These are phyloP conservation scores for Paramecium tetraurelia DNA, from an alignment of 73 alveolate species.

Conservation along the genomic window DNA sequence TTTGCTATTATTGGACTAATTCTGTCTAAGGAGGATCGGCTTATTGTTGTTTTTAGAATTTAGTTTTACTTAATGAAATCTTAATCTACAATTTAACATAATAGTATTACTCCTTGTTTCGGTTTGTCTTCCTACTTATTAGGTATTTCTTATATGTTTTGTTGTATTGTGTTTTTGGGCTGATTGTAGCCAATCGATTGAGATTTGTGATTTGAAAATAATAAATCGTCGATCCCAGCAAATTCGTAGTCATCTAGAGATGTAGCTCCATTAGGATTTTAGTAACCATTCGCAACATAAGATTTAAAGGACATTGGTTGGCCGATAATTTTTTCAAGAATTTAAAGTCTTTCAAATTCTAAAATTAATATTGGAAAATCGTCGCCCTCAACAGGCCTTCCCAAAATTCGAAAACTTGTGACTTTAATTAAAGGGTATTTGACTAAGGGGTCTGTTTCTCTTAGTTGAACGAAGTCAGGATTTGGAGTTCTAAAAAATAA, in stretches of 20 bases:
- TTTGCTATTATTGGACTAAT: neutral
- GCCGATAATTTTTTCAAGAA: neutral
- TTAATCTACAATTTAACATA: neutral
- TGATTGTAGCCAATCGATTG: neutral
- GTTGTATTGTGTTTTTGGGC: neutral
- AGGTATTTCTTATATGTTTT: neutral
- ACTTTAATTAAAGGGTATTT: neutral
- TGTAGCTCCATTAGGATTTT: neutral
- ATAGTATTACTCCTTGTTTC: neutral
- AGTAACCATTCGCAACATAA: neutral
- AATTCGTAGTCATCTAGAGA: neutral
- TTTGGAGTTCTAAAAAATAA: neutral
- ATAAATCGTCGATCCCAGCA: neutral
- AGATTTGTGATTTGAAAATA: neutral
- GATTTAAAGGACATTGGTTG: neutral
- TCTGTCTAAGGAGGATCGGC: neutral
- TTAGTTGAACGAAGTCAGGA: neutral
- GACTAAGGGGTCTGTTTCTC: neutral
- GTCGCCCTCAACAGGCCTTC: neutral
- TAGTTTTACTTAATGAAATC: neutral
- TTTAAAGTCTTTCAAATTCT: neutral
- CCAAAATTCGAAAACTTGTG: neutral
- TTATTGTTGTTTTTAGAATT: neutral
- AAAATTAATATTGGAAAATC: conserved; percentile 12
- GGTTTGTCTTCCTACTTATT: neutral